Base-by-base conservation (phyloP, 1,284 basidiomycete genomes). In the Entoloma clypeatum region DNA sequence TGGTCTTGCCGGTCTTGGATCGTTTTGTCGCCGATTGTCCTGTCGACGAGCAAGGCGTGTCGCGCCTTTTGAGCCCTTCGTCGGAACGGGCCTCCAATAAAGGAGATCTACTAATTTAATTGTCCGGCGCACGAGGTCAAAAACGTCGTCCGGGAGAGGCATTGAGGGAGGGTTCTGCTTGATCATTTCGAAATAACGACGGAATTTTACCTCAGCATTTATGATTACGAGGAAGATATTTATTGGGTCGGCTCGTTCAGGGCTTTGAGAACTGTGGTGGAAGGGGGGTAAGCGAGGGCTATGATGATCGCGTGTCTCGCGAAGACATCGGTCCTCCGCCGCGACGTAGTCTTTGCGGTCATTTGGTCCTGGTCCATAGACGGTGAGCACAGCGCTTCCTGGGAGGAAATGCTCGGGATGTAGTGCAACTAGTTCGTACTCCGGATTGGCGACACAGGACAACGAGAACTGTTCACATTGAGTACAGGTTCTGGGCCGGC, bases 331-430 rank as follows among this genome's bases (percentile, higher is more conserved):
- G 30, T 53, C 50, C 16, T 36, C 25, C 22, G 36, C 36, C 23
- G 44, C 35, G 16, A 38, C 13, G 24, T 50, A 50, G 26, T 28
- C 26, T 26, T 41, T 49, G 16, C 19, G 22, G 14, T n/a, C 26
- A 6, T 16, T 19, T 6, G 32, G 24, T 5, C 28, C 7, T n/a
- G 41, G 37, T 36, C 43, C 39, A 38, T 35, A 46, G 19, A 45
- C 33, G n/a, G 39, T 14, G 35, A 49, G 45, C 10, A 26, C 17
- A 33, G 25, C 41, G 19, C 44, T 43, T 5, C 29, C 30, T 18
- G 45, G 50, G n/a, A 54, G 42, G 33, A 52, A 54, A 41, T 51
- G 48, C n/a, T 45, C 36, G 4, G 52, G 52, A 21, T 54, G 45
- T 17, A 54, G 23, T 5, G 50, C 18, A 21, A 54, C 46, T 17